Percentiles rank a stretch among this genome's conserved stretches.
Evolutionary conservation across 768 basidiomycete species (phyloP).

Genomic region (Boletus pseudopeckii): DNA sequence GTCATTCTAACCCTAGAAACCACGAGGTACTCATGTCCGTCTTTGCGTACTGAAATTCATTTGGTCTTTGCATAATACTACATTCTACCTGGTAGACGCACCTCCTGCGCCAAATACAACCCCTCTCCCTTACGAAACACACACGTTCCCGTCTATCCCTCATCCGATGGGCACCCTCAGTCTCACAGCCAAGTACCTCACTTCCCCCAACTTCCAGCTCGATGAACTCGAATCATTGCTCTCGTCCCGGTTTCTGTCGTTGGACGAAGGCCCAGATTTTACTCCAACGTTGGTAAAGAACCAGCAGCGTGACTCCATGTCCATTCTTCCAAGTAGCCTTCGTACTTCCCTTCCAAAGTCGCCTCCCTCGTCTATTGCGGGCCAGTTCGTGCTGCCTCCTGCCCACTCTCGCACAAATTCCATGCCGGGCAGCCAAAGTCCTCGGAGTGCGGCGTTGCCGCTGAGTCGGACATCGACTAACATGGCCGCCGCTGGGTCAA

Average conservation of each 20-base stretch:
- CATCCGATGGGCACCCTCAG: constrained; percentile 66
- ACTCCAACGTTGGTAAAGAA: constrained; percentile 70
- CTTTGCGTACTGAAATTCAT: constrained; percentile 8
- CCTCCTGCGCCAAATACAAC: constrained; percentile 38
- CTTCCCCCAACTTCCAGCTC: constrained; percentile 64
- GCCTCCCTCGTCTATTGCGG: constrained; percentile 42
- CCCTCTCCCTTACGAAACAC: constrained; percentile 48
- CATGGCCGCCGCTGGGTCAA: constrained; percentile 30
- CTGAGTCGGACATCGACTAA: constrained; percentile 35
- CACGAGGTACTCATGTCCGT: constrained; percentile 34
- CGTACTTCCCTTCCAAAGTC: constrained; percentile 47
- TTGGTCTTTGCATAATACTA: constrained; percentile 6
- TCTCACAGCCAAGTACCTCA: constrained; percentile 62
- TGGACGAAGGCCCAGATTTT: constrained; percentile 64
- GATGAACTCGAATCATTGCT: constrained; percentile 76
- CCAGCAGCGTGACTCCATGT: constrained; percentile 54
- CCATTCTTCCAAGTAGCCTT: constrained; percentile 40
- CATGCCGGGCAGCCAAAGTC: constrained; percentile 36
- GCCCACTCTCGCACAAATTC: constrained; percentile 36
- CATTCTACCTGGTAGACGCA: constrained; percentile 30
- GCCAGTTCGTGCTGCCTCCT: constrained; percentile 42
- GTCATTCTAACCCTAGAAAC: constrained; percentile 22
- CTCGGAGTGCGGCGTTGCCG: constrained; percentile 34
- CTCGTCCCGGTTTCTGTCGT: constrained; percentile 67
- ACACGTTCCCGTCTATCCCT: constrained; percentile 63